Base-by-base conservation (phyloP, 805 yeast genomes). In the Yamadazyma sp. region DNA sequence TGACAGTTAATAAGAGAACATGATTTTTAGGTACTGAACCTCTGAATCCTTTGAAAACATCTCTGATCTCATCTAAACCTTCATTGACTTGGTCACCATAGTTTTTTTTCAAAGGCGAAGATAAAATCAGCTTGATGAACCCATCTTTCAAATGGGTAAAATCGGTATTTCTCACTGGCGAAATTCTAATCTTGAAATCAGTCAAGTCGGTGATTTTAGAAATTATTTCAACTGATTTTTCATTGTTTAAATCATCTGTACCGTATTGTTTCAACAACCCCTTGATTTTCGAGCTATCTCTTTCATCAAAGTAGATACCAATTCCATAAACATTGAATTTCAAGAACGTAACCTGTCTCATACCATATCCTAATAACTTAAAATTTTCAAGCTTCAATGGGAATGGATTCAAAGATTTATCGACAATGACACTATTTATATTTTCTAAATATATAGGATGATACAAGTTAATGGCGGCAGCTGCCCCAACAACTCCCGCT, bases 61-160 rank as follows among this genome's bases (percentile, higher is more conserved):
- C 61, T 49, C 83, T 75, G 38, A 89, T 57, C 52, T 86, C 79
- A 25, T 75, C 77, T 9, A 89, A 58, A 1, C 96, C 96, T 21
- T 62, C 62, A 24, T 70, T 62, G 5, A 67, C 60, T n/a, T 46
- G 44, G 10, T 59, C 68, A 7, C 34, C 27, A 21, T 68, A 49
- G n/a, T 52, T 34, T 16, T 61, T 56, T 34, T 82, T 75, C 40
- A 70, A 62, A 2, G 82, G 78, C 50, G 77, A 78, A 23, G 86
- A 82, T 56, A 81, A 67, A 30, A 86, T 75, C 13, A 95, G 78
- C 55, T 89, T 82, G 31, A 87, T 75, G 42, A 93, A 75, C 0
- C 98, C 98, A 53, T 93, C 98, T 45, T 84, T 76, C 50, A 91
- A 61, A 55, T 93, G 98, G 43, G 79, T 78, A 60, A 84, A 88